Percentiles rank a stretch among this genome's conserved stretches.
Conservation (phyloP, 441 rosid genomes). For the Populus hybrid region DNA sequence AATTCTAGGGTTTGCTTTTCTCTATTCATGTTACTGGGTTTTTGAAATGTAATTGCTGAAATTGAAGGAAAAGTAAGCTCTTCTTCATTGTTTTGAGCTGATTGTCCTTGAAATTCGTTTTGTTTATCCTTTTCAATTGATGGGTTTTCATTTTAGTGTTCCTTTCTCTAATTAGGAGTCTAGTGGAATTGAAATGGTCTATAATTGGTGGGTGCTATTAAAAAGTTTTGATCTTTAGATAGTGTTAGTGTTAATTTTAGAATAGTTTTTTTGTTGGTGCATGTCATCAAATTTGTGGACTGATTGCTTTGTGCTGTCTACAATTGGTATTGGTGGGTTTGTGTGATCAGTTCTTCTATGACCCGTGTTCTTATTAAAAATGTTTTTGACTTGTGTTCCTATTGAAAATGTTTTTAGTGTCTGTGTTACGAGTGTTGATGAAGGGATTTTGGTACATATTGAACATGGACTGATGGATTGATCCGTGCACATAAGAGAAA, state of each 20-base stretch:
- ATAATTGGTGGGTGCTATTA: slow-evolving; percentile 10
- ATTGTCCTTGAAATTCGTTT: background rate
- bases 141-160: slow-evolving; percentile 15
- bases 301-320: background rate
- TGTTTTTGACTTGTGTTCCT: background rate
- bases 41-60: background rate
- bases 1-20: slow-evolving; percentile 43
- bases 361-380: background rate
- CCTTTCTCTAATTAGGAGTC: slow-evolving; percentile 1
- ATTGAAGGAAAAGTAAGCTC: background rate
- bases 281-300: background rate
- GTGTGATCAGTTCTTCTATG: background rate
- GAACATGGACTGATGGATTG: background rate
- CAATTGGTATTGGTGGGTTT: background rate
- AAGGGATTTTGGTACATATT: background rate
- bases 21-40: slow-evolving; percentile 11
- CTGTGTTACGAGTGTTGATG: background rate
- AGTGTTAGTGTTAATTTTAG: background rate
- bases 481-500: background rate
- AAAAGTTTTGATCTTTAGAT: slow-evolving; percentile 7
- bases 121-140: background rate
- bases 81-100: background rate
- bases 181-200: slow-evolving; percentile 17
- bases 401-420: too few species aligned
- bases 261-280: background rate